A percentile compares a stretch with the other conserved stretches of the same genome.
These are phyloP conservation scores for Arachis monticola DNA, from an alignment of 331 rosid species.

Conservation along the genomic window DNA sequence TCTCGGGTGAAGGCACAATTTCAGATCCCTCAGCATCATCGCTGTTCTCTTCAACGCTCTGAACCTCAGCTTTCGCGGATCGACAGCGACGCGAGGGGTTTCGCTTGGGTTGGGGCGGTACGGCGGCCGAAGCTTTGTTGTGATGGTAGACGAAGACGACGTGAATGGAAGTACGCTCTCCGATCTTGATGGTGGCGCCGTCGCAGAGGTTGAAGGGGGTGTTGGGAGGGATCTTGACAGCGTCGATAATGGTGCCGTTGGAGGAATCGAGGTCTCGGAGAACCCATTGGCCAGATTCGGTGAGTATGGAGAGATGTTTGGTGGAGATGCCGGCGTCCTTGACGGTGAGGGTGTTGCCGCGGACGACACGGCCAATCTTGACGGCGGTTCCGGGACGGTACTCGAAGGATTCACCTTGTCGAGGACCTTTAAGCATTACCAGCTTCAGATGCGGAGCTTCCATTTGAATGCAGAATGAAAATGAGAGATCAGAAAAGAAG, in stretches of 20 bases:
- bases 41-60: conserved; percentile 19
- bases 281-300: conserved; percentile 55
- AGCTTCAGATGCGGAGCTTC: conserved; percentile 52
- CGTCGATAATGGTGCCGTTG: conserved; percentile 74
- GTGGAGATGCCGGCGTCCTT: conserved; percentile 83
- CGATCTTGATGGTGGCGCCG: conserved; percentile 66
- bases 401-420: conserved; percentile 57
- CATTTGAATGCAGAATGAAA: conserved; percentile 33
- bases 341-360: conserved; percentile 68
- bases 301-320: conserved; percentile 65
- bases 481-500: too few relatives aligned
- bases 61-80: conserved; percentile 2
- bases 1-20: conserved; percentile 22
- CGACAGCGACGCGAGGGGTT: conserved; percentile 9
- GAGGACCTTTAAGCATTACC: conserved; percentile 64
- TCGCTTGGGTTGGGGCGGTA: neutral
- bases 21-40: conserved; percentile 17
- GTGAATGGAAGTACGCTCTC: conserved; percentile 63
- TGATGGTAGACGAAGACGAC: conserved; percentile 31
- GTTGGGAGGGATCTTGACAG: conserved; percentile 41
- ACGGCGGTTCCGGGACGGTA: conserved; percentile 49
- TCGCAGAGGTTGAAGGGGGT: conserved; percentile 48
- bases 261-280: conserved; percentile 78
- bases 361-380: conserved; percentile 64
- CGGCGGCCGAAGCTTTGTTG: neutral